Base-by-base conservation (phyloP, 768 basidiomycete species). In the Sporobolomyces phaffii region DNA sequence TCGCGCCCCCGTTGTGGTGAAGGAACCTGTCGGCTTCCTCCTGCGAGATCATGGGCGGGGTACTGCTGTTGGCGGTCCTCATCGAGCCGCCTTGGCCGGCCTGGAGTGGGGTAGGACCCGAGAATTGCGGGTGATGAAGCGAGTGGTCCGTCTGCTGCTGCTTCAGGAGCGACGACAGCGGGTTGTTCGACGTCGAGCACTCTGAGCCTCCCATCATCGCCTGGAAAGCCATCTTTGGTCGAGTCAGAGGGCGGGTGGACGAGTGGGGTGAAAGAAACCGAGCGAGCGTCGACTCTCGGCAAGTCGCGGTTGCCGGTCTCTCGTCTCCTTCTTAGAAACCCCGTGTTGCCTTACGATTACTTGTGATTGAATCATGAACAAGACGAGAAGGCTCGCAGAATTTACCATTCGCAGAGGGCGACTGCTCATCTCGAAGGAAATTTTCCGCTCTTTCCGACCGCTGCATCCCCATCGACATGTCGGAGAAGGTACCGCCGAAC, bases 81-180 rank as follows among this genome's bases (percentile, higher is more conserved):
- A 18, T 44, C 2, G 59, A 49, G 45, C 62, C 29, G 3, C 20
- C n/a, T n/a, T n/a, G n/a, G n/a, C n/a, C 31, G 11, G 15, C 57
- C 2, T 44, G 58, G n/a, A 5, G 31, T 5, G 57, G n/a, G 1
- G 31, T 24, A 14, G 28, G 31, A 14, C 14, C 24, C 22, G 47
- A 10, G 31, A 41, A 58, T 78, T 82, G 64, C 72, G 89, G 91
- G 80, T 89, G 86, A 74, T 93, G 91, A 33, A 94, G 77, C 77
- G 89, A 91, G 61, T 87, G 85, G 79, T 96, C 92, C 2, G 85
- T 86, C 64, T 91, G 90, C 13, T 90, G 85, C 74, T 94, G 88
- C 77, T 96, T 94, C 58, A 92, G 81, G 29, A 97, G 87, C 73
- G 90, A 87, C 3, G 89, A 85, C 29, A 98, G 81, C 3, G 93